Conservation (phyloP, 1,284 basidiomycete species). For the Omphalotus olearius region DNA sequence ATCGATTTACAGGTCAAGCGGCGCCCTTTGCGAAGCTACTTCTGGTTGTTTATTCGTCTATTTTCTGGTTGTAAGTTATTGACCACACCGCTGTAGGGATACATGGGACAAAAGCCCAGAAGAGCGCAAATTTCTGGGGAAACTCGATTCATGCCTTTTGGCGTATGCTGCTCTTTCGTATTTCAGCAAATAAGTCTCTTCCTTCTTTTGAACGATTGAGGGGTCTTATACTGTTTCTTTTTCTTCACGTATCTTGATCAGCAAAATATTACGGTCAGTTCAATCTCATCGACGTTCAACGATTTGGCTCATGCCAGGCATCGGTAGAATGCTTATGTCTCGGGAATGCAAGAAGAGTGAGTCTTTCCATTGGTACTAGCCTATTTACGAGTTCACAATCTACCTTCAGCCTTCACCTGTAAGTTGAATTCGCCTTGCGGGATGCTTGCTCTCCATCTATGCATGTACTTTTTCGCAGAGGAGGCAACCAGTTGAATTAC, state of each 20-base stretch:
- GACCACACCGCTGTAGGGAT: constrained; percentile 26
- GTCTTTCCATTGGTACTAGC: constrained; percentile 6
- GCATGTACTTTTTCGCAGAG: constrained; percentile 17
- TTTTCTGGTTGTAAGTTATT: not conserved
- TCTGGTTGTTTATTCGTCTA: constrained; percentile 11
- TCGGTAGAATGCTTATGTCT: constrained; percentile 37
- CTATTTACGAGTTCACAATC: not conserved
- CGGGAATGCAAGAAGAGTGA: constrained; percentile 40
- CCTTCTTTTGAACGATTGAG: not conserved
- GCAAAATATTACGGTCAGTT: constrained; percentile 35
- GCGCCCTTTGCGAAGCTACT: constrained; percentile 16
- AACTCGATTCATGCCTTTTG: constrained; percentile 33
- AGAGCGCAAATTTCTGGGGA: constrained; percentile 33
- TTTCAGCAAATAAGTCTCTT: constrained; percentile 36
- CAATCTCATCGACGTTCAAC: not conserved
- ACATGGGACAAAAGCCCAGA: constrained; percentile 38
- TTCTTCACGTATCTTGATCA: constrained; percentile 32
- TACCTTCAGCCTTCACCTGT: constrained; percentile 6
- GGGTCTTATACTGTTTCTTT: constrained; percentile 12
- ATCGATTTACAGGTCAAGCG: not conserved
- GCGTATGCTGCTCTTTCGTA: constrained; percentile 36
- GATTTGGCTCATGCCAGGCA: not conserved
- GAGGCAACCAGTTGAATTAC: constrained; percentile 37
- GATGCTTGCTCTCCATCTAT: not conserved
- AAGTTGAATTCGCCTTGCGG: not conserved